Evolutionary conservation across 306 rosid genomes (phyloP).

Genomic region (Trifolium repens): DNA sequence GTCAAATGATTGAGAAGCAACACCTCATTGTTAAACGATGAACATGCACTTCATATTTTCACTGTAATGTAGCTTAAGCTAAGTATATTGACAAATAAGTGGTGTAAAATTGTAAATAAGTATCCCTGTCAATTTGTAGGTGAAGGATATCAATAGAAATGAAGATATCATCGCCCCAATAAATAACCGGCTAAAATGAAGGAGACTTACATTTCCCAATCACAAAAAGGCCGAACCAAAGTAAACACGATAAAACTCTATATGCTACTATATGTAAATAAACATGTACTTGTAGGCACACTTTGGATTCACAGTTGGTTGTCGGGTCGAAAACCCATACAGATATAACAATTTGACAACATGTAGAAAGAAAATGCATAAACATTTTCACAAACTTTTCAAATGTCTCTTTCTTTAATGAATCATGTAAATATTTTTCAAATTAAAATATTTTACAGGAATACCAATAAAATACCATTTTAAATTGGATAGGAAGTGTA

Average conservation of each 20-base stretch:
- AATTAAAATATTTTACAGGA: not conserved
- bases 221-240: not conserved
- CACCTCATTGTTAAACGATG: not conserved
- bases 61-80: not conserved
- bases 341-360: no score
- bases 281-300: not conserved
- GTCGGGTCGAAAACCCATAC: no score
- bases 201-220: not conserved
- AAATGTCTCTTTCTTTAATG: no score
- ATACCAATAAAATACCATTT: not conserved
- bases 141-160: no score
- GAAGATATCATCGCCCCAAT: no score
- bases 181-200: no score
- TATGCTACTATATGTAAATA: conserved; percentile 1
- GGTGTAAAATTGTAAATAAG: no score
- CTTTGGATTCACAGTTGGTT: not conserved
- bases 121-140: no score
- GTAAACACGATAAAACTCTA: not conserved
- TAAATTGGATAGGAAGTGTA: no score
- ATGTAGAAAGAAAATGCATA: no score
- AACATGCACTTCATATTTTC: conserved; percentile 1
- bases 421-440: not conserved
- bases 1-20: conserved; percentile 3
- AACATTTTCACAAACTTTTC: no score
- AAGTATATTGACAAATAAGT: not conserved